Conservation (phyloP, 1,284 basidiomycete genomes). For the Boletus nobilissimus region DNA sequence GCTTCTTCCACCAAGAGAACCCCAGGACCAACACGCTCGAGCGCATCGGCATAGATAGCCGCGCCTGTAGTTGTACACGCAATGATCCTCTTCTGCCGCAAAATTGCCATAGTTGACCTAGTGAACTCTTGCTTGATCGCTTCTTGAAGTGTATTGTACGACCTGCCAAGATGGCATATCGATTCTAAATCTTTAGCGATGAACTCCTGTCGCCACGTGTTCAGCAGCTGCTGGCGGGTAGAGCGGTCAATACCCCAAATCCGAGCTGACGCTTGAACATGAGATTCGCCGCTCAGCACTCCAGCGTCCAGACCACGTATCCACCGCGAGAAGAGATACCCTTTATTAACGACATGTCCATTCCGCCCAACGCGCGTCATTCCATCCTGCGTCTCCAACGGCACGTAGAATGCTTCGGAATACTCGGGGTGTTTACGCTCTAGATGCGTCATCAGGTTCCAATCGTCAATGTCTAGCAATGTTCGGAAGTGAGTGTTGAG, state of each 20-base stretch:
- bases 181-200: slow-evolving; percentile 41
- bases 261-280: slow-evolving; percentile 43
- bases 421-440: slow-evolving; percentile 54
- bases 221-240: slow-evolving; percentile 47
- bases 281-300: slow-evolving; percentile 45
- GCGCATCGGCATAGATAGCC: slow-evolving; percentile 61
- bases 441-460: slow-evolving; percentile 42
- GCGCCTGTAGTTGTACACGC: slow-evolving; percentile 75
- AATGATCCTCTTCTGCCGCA: slow-evolving; percentile 63
- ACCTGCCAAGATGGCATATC: slow-evolving; percentile 48
- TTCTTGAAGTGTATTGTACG: slow-evolving; percentile 55
- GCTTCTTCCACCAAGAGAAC: slow-evolving; percentile 75
- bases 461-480: slow-evolving; percentile 2
- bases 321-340: slow-evolving; percentile 63
- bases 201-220: slow-evolving; percentile 54
- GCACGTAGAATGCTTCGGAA: slow-evolving; percentile 59
- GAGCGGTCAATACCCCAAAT: slow-evolving; percentile 58
- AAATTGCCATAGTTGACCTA: slow-evolving; percentile 46
- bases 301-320: slow-evolving; percentile 54
- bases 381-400: slow-evolving; percentile 50
- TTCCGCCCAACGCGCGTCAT: slow-evolving; percentile 55
- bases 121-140: slow-evolving; percentile 50
- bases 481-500: slow-evolving; percentile 31
- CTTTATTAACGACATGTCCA: slow-evolving; percentile 47
- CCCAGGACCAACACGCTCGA: slow-evolving; percentile 38